Evolutionary conservation across 306 rosid genomes (phyloP), one percentile per base, ranked within the genome.

Genomic region (Chamaecrista fasciculata): DNA sequence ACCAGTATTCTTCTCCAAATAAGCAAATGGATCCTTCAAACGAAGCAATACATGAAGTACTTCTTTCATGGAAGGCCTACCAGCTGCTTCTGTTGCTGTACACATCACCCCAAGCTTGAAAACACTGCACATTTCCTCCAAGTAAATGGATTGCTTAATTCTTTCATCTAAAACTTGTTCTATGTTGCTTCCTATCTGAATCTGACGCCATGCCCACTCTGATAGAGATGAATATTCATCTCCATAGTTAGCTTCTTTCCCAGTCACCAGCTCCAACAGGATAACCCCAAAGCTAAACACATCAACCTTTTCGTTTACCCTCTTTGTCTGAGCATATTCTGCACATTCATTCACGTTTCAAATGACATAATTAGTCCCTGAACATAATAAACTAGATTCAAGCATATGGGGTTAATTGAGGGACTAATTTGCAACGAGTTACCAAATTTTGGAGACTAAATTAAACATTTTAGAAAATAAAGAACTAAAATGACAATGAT

Each of bases 281-380:
- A 87, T 39, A 4, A 87, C 90, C 43, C 90, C 93, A 2, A 82
- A 87, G 47, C 90, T 76, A 49, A 62, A 87, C 3, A 87, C 87
- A 18, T 87, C 93, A 10, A 85, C 72, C 75, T 85, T 87, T 70
- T 87, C 88, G 24, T 76, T 82, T 12, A 87, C 85, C 69, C 80
- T 50, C 4, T 48, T 62, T 3, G 90, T 70, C 4, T 76, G 85
- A 60, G 86, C 93, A 51, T 50, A 80, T 55, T 87, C 90, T 87
- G 80, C 77, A 75, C 8, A 29, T 73, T 25, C 34, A 23, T 28
- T 25, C 34, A 23, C 23, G 53, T 43, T 16, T 5, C 5, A 44
- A 37, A 31, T 19, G 6, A 18, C 49, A 34, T 4, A 3, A 33
- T 33, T 4, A 33, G 37, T 33, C 37, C 7, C 0, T 33, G 37